Evolutionary conservation across 1,139 yeast species (phyloP).

Genomic region (Eremothecium gossypii): DNA sequence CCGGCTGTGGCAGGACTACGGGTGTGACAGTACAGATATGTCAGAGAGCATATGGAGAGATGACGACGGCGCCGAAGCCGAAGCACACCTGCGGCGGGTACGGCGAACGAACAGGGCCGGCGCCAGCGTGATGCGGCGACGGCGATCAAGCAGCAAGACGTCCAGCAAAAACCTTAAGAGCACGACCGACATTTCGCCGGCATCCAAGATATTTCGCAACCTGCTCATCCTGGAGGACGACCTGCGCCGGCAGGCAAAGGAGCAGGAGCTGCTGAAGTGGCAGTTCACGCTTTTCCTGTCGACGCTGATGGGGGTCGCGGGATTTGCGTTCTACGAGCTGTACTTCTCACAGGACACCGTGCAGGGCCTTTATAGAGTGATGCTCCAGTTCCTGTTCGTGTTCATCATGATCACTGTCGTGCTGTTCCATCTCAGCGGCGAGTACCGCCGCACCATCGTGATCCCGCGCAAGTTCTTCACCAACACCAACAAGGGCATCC

Average conservation of each 20-base stretch:
- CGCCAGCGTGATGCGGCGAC: conserved; percentile 8
- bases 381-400: conserved; percentile 52
- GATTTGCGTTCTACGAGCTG: conserved; percentile 30
- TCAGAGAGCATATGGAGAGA: too few species aligned
- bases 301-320: conserved; percentile 35
- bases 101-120: too few species aligned
- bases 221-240: conserved; percentile 78
- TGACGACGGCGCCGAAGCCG: too few species aligned
- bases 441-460: conserved; percentile 75
- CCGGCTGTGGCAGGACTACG: too few species aligned
- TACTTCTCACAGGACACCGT: conserved; percentile 21
- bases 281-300: conserved; percentile 68
- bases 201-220: conserved; percentile 71
- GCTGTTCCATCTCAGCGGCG: conserved; percentile 80
- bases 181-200: conserved; percentile 38
- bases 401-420: conserved; percentile 63
- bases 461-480: conserved; percentile 69
- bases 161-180: conserved; percentile 26
- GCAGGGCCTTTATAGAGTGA: conserved; percentile 32
- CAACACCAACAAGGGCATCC: conserved; percentile 76
- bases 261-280: conserved; percentile 58
- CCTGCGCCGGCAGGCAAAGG: conserved; percentile 68
- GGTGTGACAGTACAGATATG: too few species aligned
- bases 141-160: conserved; percentile 24
- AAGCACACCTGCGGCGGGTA: too few species aligned